Evolutionary conservation across 805 yeast genomes (phyloP), one percentile per base, ranked within the genome.

Genomic region (Torulaspora franciscae): DNA sequence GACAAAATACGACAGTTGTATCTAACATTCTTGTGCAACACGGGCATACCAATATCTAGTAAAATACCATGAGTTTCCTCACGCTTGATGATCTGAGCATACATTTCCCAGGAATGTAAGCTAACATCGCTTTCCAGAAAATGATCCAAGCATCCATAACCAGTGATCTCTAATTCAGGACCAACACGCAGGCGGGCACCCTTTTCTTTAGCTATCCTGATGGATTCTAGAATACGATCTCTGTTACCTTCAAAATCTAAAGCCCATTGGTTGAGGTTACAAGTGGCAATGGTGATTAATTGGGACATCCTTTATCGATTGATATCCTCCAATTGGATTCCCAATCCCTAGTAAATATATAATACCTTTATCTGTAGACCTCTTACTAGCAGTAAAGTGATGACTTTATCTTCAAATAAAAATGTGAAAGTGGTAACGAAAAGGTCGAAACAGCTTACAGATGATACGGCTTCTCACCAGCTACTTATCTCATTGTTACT

Each of bases 231-330:
- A 51, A 93, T 91, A 46, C 99, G 74, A 60, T 90, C 96, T 43
- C 96, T 75, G 66, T 93, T 93, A 4, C 99, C 99, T 65, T 91
- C 98, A 65, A 88, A 93, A 64, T 93, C 99, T 43, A 93, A 73
- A 0, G 99, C 96, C 99, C 99, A 93, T 75, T 93, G 99, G 69
- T 93, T 93, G 52, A 93, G 74, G 57, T 90, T 88, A 67, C 98
- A 91, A 1, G 98, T 90, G 1, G 98, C 90, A 29, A 91, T 71
- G 0, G 97, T 91, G 38, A 90, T 81, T 46, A 84, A 75, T 43
- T 87, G 93, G 1, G 95, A 90, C 96, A 90, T 90, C 10, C 15
- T 28, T 3, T 9, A 25, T 22, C 19, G 41, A 14, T 3, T 14
- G 5, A 30, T 7, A 13, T 19, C 33, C 15, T 13, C 8, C 10